Evolutionary conservation across 345 rosid genomes (phyloP), one percentile per base, ranked within the genome.

Genomic region (Tarenaya hassleriana): DNA sequence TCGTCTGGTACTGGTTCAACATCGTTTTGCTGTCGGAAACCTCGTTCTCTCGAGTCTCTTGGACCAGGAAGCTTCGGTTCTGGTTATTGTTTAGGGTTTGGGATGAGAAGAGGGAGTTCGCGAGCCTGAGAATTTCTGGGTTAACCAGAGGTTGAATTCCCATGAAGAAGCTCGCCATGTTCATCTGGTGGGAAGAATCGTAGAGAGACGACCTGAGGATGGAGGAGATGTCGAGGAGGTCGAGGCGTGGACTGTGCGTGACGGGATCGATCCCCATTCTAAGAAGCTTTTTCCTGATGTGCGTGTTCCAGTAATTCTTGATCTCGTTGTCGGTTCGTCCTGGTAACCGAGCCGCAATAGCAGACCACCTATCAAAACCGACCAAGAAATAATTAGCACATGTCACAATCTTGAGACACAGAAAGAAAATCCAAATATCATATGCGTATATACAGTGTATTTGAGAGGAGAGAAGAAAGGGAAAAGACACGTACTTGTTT

Each of bases 201-300:
- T 69, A 75, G 10, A 70, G 63, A 16, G 82, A 71, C 12, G 83
- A 69, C 63, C 62, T 64, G 10, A 80, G 55, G 31, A 83, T 69
- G 3, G 86, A 71, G 60, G 91, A 83, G 14, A 86, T 73, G 31
- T 86, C 82, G 3, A 80, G 82, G 39, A 83, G 88, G 47, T 83
- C 91, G 10, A 83, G 82, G 15, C 91, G 70, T 0, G 88, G 88
- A 64, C 71, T 59, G 41, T 83, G 95, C 15, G 91, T 86, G 8
- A 86, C 95, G 1, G 95, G 95, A 64, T 86, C 95, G 8, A 86
- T 83, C 29, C 95, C 95, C 91, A 86, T 83, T 31, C 86, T 75
- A 18, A 86, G 84, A 21, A 86, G 64, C 74, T 70, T 72, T 66
- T 80, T 86, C 48, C 91, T 62, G 33, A 86, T 75, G 69, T 86